Evolutionary conservation across 495 filamentous ascomycete genomes (phyloP), one percentile per base, ranked within the genome.

Genomic region (Aspergillus ostianus): DNA sequence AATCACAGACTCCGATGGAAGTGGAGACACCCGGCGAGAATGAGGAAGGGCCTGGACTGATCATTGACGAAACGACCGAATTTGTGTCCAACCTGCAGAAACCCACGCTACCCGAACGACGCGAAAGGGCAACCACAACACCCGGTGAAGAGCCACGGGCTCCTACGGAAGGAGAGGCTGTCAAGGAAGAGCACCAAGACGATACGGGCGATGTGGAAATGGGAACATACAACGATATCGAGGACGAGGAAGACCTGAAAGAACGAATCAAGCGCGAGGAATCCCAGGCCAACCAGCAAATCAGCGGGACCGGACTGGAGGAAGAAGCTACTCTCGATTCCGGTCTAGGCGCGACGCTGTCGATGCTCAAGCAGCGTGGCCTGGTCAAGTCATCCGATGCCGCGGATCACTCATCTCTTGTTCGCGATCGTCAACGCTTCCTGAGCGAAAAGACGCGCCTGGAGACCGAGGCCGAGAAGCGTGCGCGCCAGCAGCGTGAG

Each of bases 21-120:
- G 67, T 77, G 51, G 67, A 78, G 71, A 71, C 52, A 45, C 66
- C 72, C 0, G 76, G 79, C 12, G 79, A 73, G 1, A 77, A 73
- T 23, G 80, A 79, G 18, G 84, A 87, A 60, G 86, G 85, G 26
- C 84, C 82, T 17, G 93, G 93, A 29, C 78, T 97, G 12, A 82
- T 98, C 15, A 91, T 98, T 57, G 92, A 97, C 63, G 93, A 98
- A 69, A 97, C 93, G 15, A 89, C 91, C 4, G 92, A 96, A 61
- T 98, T 98, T 68, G 90, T 98, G 26, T 87, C 91, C 19, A 90
- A 91, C 63, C 72, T 98, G 55, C 85, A 88, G 64, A 87, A 85
- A 62, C 83, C 81, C 12, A 77, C 76, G n/a, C 75, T 82, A n/a
- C 85, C 85, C n/a, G 87, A 90, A 62, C 82, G 79, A 30, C 67